A percentile compares a stretch with the other conserved stretches of the same genome.
Evolutionary conservation across 1,139 yeast genomes (phyloP).

Genomic region (Ogataea hybrid): DNA sequence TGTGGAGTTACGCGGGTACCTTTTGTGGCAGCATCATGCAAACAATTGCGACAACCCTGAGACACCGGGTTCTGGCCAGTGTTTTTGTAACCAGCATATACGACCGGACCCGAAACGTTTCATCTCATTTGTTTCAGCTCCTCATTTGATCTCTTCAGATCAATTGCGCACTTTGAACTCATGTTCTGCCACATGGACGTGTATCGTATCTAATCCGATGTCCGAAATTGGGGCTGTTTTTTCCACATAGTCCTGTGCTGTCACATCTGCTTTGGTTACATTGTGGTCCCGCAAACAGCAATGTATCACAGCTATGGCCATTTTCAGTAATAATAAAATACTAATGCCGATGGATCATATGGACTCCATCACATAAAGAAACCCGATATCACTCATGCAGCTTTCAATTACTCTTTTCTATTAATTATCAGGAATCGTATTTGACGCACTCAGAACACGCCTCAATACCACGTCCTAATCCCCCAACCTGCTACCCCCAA

Average conservation of each 20-base stretch:
- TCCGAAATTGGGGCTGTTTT: background rate
- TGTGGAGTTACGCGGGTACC: constrained; percentile 3
- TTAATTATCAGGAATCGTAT: background rate
- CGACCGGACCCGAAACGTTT: background rate
- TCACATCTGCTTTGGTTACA: constrained; percentile 1
- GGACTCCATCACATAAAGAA: background rate
- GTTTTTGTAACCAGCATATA: background rate
- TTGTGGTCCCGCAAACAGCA: constrained; percentile 1
- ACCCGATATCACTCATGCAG: background rate
- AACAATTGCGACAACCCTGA: background rate
- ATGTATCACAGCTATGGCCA: background rate
- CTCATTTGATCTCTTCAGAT: background rate
- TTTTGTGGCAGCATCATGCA: constrained; percentile 4
- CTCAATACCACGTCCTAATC: too few species aligned
- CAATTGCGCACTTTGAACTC: background rate
- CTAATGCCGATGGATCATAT: background rate
- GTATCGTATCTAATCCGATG: background rate
- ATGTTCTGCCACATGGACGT: too few species aligned
- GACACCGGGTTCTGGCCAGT: background rate
- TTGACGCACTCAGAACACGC: too few species aligned
- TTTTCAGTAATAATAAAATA: background rate
- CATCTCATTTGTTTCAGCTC: background rate
- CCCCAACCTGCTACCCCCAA: background rate
- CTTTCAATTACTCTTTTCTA: background rate
- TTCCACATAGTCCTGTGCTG: background rate